phyloP scores from a whole-genome alignment of 306 rosid genomes.

The Pyrus betulifolia region DNA sequence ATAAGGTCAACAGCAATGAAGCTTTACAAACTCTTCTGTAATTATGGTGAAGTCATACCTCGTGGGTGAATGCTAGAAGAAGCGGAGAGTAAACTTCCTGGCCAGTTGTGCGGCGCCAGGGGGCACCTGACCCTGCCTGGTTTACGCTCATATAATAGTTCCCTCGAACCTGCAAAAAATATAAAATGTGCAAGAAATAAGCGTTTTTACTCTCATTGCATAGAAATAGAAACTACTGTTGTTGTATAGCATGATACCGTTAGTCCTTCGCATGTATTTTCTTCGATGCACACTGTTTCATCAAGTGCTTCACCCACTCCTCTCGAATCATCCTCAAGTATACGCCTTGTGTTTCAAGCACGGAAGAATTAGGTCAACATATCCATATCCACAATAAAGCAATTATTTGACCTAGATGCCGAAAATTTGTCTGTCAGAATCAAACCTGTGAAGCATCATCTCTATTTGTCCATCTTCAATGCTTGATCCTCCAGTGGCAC shows the following conservation, averaged over 20 bases:
- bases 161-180: conserved; percentile 52
- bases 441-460: conserved; percentile 87
- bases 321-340: conserved; percentile 47
- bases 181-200: not conserved
- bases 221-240: not conserved
- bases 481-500: conserved; percentile 85
- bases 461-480: conserved; percentile 76
- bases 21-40: not conserved
- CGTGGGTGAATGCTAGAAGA: conserved; percentile 54
- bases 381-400: not conserved
- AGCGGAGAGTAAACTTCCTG: conserved; percentile 74
- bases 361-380: not conserved
- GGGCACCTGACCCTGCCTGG: conserved; percentile 51
- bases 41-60: conserved; percentile 28
- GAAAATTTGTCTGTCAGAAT: not conserved
- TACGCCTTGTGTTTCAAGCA: conserved; percentile 46
- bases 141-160: conserved; percentile 46
- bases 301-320: conserved; percentile 84
- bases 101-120: conserved; percentile 67
- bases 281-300: conserved; percentile 48
- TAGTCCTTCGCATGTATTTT: conserved; percentile 27
- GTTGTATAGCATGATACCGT: conserved; percentile 18
- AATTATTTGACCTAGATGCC: not conserved
- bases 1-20: not conserved
- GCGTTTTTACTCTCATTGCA: too few relatives aligned